Evolutionary conservation across 257 asterid genomes (phyloP).

Genomic region (Knoxia roxburghii): DNA sequence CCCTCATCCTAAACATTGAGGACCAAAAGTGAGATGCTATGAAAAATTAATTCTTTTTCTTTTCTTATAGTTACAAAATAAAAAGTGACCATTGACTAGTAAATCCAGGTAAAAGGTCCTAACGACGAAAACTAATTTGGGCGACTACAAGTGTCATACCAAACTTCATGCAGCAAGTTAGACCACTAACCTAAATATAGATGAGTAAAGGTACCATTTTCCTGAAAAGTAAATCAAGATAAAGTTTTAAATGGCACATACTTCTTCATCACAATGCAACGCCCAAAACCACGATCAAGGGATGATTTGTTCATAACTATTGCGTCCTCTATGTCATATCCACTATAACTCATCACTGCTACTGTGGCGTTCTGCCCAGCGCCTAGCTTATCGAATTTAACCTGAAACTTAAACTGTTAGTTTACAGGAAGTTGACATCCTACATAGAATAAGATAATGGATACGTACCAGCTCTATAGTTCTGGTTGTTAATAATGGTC

Average conservation of each 20-base stretch:
- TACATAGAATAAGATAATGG: slow-evolving; percentile 11
- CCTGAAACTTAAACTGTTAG: slow-evolving; percentile 37
- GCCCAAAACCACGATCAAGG: slow-evolving; percentile 99
- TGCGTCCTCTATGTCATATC: slow-evolving; percentile 98
- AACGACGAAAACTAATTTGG: background rate
- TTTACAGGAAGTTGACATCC: slow-evolving; percentile 3
- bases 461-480: slow-evolving; percentile 87
- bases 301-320: slow-evolving; percentile 97
- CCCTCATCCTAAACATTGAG: slow-evolving; percentile 1
- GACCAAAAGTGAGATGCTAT: background rate
- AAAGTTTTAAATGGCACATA: slow-evolving; percentile 13
- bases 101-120: background rate
- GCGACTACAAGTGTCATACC: background rate
- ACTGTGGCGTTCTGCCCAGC: slow-evolving; percentile 99
- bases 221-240: background rate
- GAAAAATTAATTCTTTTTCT: background rate
- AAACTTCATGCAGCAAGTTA: background rate
- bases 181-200: background rate
- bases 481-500: slow-evolving; percentile 87
- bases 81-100: background rate
- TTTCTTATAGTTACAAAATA: background rate
- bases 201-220: background rate
- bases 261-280: slow-evolving; percentile 89
- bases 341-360: slow-evolving; percentile 98
- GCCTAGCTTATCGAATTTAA: slow-evolving; percentile 80